Percentiles rank a stretch among this genome's conserved stretches.
Conservation (phyloP, 495 filamentous ascomycete species). For the Hapsidospora chrysogenum region DNA sequence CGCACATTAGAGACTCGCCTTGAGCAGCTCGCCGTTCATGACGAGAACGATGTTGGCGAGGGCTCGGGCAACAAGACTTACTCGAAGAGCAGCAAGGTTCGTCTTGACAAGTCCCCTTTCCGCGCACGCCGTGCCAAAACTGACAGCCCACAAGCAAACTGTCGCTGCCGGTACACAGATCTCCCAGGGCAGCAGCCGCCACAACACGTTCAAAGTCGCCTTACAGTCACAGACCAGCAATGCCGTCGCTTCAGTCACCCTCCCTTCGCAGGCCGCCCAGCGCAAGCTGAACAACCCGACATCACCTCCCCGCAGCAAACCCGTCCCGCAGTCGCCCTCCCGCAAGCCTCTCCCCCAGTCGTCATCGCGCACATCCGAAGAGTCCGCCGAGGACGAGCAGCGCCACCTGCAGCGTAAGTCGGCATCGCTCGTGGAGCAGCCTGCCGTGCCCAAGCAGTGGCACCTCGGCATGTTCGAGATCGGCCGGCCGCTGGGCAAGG, state of each 20-base stretch:
- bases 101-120: too few relatives aligned
- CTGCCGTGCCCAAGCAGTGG: conserved; percentile 47
- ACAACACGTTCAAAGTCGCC: conserved; percentile 66
- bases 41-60: conserved; percentile 51
- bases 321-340: conserved; percentile 19
- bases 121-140: too few relatives aligned
- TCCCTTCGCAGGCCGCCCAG: conserved; percentile 50
- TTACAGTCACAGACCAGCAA: conserved; percentile 48
- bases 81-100: conserved; percentile 53
- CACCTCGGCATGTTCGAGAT: conserved; percentile 99
- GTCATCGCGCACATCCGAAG: conserved; percentile 32
- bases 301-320: conserved; percentile 7
- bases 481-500: conserved; percentile 86
- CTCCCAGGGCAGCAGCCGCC: conserved; percentile 40
- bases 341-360: conserved; percentile 15
- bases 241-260: conserved; percentile 39
- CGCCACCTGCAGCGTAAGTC: not conserved
- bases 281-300: too few relatives aligned
- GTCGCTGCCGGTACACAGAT: too few relatives aligned
- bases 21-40: conserved; percentile 66
- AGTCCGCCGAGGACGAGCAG: conserved; percentile 11
- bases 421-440: conserved; percentile 28
- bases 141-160: too few relatives aligned
- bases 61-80: conserved; percentile 22
- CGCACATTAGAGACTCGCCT: conserved; percentile 57